Evolutionary conservation across 1,284 basidiomycete genomes (phyloP), one percentile per base, ranked within the genome.

Genomic region (Cryptococcus deneoformans): DNA sequence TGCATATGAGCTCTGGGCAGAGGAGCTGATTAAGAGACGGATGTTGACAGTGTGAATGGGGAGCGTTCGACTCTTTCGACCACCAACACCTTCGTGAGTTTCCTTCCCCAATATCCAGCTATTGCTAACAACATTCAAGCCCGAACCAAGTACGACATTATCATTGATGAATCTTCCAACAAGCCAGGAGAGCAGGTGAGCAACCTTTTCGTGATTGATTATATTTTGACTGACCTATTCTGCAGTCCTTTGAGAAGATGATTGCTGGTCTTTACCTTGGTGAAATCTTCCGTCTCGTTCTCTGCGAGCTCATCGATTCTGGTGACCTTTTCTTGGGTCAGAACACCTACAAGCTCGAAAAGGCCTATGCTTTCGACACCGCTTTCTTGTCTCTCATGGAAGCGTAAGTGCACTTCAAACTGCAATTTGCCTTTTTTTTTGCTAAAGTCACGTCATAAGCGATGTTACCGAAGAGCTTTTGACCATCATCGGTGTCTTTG

Each of bases 401-500:
- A 80, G 89, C 86, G 87, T 87, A 64, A 53, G 79, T 64, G 6
- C 2, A 42, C 9, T 14, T 24, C 10, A 6, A 9, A 29, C 29
- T 29, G 29, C 5, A 29, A 29, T 10, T 10, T 42, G 12, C 29
- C 39, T 7, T 40, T 20, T 7, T 40, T 20, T 9, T 34, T 39
- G 37, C 36, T 47, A 11, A 44, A 44, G 1, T 29, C 37, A 10
- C 50, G 51, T 37, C 45, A 53, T 3, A 71, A 92, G 89, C 69
- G 95, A 99, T 77, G 87, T 90, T 2, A 99, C 95, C n/a, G 95
- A 98, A 72, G 95, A 99, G 75, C 84, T 97, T 45, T 84, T 98
- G 52, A 97, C 94, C 82, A 86, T 93, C 70, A 92, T 95, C 67
- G 94, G 95, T 53, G 91, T 99, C 67, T 98, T 99, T 80, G 86